Evolutionary conservation across 179 eudicot species (phyloP), one percentile per base, ranked within the genome.

Genomic region (Sideroxylon spinosum): DNA sequence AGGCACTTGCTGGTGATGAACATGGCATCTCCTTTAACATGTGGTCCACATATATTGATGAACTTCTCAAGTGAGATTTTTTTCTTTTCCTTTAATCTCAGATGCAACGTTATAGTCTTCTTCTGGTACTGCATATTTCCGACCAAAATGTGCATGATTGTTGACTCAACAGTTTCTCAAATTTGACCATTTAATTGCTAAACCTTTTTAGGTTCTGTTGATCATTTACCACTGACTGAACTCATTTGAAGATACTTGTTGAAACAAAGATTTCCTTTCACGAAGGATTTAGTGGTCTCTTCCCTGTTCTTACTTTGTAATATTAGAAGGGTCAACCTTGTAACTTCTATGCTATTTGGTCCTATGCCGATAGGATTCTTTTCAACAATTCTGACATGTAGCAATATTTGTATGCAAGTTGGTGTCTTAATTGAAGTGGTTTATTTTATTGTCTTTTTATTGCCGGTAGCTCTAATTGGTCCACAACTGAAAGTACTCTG

Each of bases 1-100:
- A 88, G 79, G 96, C 92, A 78, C 93, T 94, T 81, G 89, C 97
- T 81, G 87, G 96, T 80, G 89, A 88, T 82, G 87, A 90, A 71
- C 80, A 71, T 62, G 97, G 96, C 83, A 84, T 94, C 78, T 90
- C 97, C 49, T 90, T 88, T 82, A 79, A 79, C 73, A 64, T 76
- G 16, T 94, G 98, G 98, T 90, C 97, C 67, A 83, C 90, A 13
- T 94, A 93, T 75, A 83, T 93, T 61, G 77, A 75, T 67, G 96
- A 89, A 80, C 91, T 93, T 79, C 78, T 92, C 85, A 93, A 89
- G 98, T 94, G 76, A 94, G 88, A 75, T 37, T 52, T 52, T 81
- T 79, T 52, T 76, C 70, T 23, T 81, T 75, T 80, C 60, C 65
- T 62, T 75, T 68, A 55, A n/a, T 57, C 77, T 74, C 73, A 62